A percentile compares a stretch with the other conserved stretches of the same genome.
These are phyloP conservation scores for Obba rivulosa DNA, from an alignment of 768 basidiomycete genomes.

Conservation along the genomic window DNA sequence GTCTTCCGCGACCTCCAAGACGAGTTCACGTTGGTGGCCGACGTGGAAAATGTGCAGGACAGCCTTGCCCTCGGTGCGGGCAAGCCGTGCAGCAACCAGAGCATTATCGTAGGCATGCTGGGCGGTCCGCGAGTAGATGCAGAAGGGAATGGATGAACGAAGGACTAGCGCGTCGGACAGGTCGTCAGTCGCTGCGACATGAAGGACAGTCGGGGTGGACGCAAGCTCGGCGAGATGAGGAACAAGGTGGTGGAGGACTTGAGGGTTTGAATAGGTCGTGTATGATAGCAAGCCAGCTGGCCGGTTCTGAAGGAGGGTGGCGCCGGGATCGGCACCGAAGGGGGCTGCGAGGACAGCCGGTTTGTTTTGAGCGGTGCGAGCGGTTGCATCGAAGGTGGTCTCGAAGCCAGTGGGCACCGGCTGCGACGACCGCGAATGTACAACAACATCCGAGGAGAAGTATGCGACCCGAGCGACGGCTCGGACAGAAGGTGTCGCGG, in stretches of 20 bases:
- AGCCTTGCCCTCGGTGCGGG: slow-evolving; percentile 60
- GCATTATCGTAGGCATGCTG: slow-evolving; percentile 91
- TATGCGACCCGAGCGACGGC: slow-evolving; percentile 67
- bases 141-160: slow-evolving; percentile 74
- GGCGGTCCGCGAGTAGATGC: slow-evolving; percentile 69
- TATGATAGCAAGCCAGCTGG: slow-evolving; percentile 49
- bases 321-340: slow-evolving; percentile 59
- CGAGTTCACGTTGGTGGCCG: slow-evolving; percentile 29
- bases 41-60: slow-evolving; percentile 84
- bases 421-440: slow-evolving; percentile 48
- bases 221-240: slow-evolving; percentile 68
- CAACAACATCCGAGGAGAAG: slow-evolving; percentile 59
- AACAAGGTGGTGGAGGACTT: slow-evolving; percentile 54
- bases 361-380: slow-evolving; percentile 4
- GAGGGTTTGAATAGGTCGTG: slow-evolving; percentile 47
- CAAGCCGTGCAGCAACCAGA: slow-evolving; percentile 77
- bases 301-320: slow-evolving; percentile 45
- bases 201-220: slow-evolving; percentile 59
- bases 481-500: slow-evolving; percentile 20
- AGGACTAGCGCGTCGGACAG: slow-evolving; percentile 73
- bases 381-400: slow-evolving; percentile 21
- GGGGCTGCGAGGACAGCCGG: slow-evolving; percentile 41
- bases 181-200: slow-evolving; percentile 63
- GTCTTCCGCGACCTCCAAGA: slow-evolving; percentile 53
- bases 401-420: slow-evolving; percentile 39